phyloP scores from a whole-genome alignment of 108 stramenopile species.

The Phaeodactylum tricornutum region DNA sequence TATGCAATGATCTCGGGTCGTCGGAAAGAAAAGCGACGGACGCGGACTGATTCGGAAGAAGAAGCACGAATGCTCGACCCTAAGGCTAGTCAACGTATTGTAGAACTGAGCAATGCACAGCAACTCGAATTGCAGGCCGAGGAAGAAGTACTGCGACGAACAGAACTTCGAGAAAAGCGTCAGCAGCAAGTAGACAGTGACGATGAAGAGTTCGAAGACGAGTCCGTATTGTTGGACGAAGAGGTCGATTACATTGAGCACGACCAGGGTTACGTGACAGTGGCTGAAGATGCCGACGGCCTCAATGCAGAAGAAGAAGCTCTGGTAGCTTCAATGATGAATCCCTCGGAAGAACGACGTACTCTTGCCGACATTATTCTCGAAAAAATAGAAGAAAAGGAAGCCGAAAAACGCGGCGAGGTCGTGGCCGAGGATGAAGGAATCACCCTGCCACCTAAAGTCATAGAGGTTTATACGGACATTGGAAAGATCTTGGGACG shows the following conservation, averaged over 20 bases:
- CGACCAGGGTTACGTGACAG: slow-evolving; percentile 64
- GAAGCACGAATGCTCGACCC: slow-evolving; percentile 50
- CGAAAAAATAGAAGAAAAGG: slow-evolving; percentile 96
- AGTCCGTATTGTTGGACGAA: slow-evolving; percentile 26
- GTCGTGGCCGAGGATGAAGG: slow-evolving; percentile 19
- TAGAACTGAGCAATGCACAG: slow-evolving; percentile 59
- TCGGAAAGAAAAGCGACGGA: slow-evolving; percentile 13
- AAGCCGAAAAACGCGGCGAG: slow-evolving; percentile 41
- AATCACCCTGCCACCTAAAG: slow-evolving; percentile 69
- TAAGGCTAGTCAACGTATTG: slow-evolving; percentile 43
- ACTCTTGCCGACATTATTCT: slow-evolving; percentile 96
- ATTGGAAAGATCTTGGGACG: slow-evolving; percentile 90
- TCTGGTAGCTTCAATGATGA: slow-evolving; percentile 73
- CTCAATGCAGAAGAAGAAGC: slow-evolving; percentile 75
- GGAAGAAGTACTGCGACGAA: slow-evolving; percentile 21
- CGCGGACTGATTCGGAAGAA: slow-evolving; percentile 12
- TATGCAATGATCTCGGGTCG: slow-evolving; percentile 31
- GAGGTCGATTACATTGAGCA: slow-evolving; percentile 54
- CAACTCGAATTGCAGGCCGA: slow-evolving; percentile 51
- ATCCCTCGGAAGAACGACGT: slow-evolving; percentile 24
- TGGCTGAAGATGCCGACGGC: slow-evolving; percentile 40
- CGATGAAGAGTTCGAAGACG: slow-evolving; percentile 62
- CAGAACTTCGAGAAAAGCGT: slow-evolving; percentile 9
- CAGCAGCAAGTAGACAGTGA: slow-evolving; percentile 25
- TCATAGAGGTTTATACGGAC: slow-evolving; percentile 92